Percentiles rank a stretch among this genome's conserved stretches.
These are phyloP conservation scores for Polytolypa hystricis DNA, from an alignment of 2,329 filamentous ascomycete genomes.

Conservation along the genomic window DNA sequence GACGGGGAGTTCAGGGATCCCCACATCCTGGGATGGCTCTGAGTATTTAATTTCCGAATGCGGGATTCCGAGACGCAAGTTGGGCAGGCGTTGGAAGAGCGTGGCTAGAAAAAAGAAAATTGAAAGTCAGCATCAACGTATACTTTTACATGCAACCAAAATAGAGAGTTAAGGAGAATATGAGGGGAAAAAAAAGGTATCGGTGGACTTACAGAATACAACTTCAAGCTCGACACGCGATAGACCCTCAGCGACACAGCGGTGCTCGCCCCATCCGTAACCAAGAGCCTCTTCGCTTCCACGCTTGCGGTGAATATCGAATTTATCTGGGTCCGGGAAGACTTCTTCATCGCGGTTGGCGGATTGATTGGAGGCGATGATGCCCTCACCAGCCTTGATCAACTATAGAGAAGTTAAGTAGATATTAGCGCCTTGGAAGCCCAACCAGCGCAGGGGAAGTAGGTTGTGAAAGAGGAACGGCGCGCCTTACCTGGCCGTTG, in stretches of 20 bases:
- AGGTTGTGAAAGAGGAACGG: neutral
- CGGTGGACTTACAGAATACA: slow-evolving; percentile 31
- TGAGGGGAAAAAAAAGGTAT: neutral
- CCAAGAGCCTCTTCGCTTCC: slow-evolving; percentile 30
- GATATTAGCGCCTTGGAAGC: neutral
- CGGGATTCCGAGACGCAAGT: slow-evolving; percentile 30
- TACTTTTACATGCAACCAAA: neutral
- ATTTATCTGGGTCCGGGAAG: slow-evolving; percentile 31
- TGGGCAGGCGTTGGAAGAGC: slow-evolving; percentile 30
- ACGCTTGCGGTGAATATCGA: slow-evolving; percentile 34
- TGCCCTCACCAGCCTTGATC: slow-evolving; percentile 35
- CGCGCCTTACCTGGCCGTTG: slow-evolving; percentile 27
- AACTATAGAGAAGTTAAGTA: slow-evolving; percentile 12
- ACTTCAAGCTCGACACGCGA: slow-evolving; percentile 34
- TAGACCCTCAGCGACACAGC: slow-evolving; percentile 37
- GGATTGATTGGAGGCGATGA: slow-evolving; percentile 39
- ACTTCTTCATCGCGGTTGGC: slow-evolving; percentile 39
- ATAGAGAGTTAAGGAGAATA: neutral
- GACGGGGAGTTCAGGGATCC: slow-evolving; percentile 32
- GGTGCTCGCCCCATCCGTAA: slow-evolving; percentile 37
- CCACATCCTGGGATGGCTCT: slow-evolving; percentile 30
- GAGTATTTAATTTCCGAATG: slow-evolving; percentile 32
- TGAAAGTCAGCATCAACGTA: too few species aligned
- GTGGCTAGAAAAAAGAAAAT: too few species aligned
- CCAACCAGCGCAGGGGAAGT: neutral